Percentiles rank a stretch among this genome's conserved stretches.
Conservation (phyloP, 768 basidiomycete genomes). For the Lyophyllum atratum region DNA sequence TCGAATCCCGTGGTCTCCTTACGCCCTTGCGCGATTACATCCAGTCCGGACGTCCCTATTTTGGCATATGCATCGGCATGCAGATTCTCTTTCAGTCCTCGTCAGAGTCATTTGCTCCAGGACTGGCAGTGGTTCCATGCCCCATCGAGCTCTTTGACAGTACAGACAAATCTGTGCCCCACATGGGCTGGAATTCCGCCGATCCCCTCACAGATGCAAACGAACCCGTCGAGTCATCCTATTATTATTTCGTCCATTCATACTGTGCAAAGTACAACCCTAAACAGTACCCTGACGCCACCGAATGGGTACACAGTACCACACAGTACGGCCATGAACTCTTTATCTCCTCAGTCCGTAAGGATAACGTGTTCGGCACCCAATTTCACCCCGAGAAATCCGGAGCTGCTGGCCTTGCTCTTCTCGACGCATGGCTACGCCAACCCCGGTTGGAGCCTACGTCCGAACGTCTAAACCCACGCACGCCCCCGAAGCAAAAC, state of each 20-base stretch:
- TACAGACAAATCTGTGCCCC: conserved; percentile 85
- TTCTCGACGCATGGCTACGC: conserved; percentile 81
- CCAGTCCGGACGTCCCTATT: conserved; percentile 86
- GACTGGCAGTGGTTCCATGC: conserved; percentile 85
- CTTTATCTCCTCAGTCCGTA: conserved; percentile 84
- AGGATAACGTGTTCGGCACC: conserved; percentile 84
- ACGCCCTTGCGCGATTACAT: conserved; percentile 85
- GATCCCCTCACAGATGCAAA: conserved; percentile 53
- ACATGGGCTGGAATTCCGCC: conserved; percentile 96
- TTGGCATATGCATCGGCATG: conserved; percentile 98
- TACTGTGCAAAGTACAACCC: conserved; percentile 81
- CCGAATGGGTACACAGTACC: conserved; percentile 80
- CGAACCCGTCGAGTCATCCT: conserved; percentile 52
- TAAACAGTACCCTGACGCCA: conserved; percentile 50
- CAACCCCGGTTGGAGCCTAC: conserved; percentile 46
- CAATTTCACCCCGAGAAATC: conserved; percentile 99
- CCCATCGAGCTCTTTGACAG: conserved; percentile 75
- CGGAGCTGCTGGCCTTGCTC: conserved; percentile 78
- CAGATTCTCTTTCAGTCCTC: conserved; percentile 93
- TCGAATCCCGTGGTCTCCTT: conserved; percentile 70
- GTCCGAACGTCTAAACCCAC: conserved; percentile 29
- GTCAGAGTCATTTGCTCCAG: conserved; percentile 70
- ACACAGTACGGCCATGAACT: conserved; percentile 94
- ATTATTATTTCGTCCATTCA: conserved; percentile 98
- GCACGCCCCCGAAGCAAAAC: conserved; percentile 40